Base-by-base conservation (phyloP, 768 basidiomycete species). In the Dioszegia crocea region DNA sequence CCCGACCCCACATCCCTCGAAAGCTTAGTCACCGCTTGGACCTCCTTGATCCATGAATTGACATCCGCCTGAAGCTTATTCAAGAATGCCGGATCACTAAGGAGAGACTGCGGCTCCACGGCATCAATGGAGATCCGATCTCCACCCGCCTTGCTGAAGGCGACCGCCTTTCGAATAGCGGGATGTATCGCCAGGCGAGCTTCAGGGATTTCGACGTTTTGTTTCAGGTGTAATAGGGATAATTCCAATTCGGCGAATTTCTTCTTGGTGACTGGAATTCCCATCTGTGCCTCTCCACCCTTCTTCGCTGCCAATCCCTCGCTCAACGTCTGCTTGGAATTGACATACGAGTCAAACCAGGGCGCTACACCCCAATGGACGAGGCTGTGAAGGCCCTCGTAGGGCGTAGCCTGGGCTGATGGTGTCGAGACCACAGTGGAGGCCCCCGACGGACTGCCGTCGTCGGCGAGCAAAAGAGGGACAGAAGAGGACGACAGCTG, bases 161-260 rank as follows among this genome's bases (percentile, higher is more conserved):
- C 89, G 21, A 96, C 90, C 0, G 92, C 88, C 49, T 86, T 82
- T 60, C 90, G 86, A 62, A 99, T 89, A 62, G 84, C 82, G 36
- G 91, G 91, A 71, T 98, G 93, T 52, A 97, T 88, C 63, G 89
- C 81, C 29, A 98, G 85, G 66, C 91, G 87, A 3, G 91, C 94
- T 77, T 98, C 91, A 0, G 96, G 96, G 52, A 98, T 98, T 80
- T 99, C 96, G 63, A 98, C 94, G 67, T 99, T 99, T 77, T 98
- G 96, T 72, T 98, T 94, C 4, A 98, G 82, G 74, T 99, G 96
- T 1, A 98, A 80, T 16, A 98, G 80, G 1, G 91, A 92, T 10
- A 97, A 79, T 76, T 99, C 94, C 56, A 98, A 85, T 69, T 99
- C 96, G 8, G 96, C 94, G 71, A 98, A 97, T 79, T 97, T 98